Evolutionary conservation across 768 basidiomycete species (phyloP).

Genomic region (Cytidiella melzeri): DNA sequence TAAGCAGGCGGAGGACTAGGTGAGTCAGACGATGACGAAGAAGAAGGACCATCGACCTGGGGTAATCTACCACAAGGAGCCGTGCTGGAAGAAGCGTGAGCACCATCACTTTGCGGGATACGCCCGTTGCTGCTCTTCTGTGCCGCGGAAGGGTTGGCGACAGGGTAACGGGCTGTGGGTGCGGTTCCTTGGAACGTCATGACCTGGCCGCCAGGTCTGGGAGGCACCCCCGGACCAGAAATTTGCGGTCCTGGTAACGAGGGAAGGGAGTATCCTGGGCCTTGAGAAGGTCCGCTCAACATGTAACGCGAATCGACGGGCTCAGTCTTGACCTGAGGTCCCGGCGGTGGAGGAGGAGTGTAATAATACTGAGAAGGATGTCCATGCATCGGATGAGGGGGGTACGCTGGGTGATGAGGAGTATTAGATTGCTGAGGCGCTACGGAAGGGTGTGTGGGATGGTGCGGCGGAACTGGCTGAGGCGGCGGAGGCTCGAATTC

Average conservation of each 20-base stretch:
- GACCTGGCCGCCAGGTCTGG: conserved; percentile 48
- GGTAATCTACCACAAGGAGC: conserved; percentile 41
- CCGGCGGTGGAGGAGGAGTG: conserved; percentile 35
- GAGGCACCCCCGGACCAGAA: conserved; percentile 39
- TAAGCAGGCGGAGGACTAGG: conserved; percentile 62
- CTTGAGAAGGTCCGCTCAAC: conserved; percentile 36
- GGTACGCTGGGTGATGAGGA: conserved; percentile 41
- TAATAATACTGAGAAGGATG: conserved; percentile 48
- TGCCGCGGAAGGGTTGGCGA: conserved; percentile 6
- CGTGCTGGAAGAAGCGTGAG: conserved; percentile 8
- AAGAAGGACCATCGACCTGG: conserved; percentile 73
- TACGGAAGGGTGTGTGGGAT: conserved; percentile 15
- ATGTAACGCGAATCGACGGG: conserved; percentile 68
- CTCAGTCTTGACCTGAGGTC: conserved; percentile 62
- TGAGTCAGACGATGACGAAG: conserved; percentile 56
- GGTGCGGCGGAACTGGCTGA: conserved; percentile 40
- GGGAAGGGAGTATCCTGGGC: conserved; percentile 49
- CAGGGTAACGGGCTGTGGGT: conserved; percentile 18
- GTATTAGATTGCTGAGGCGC: conserved; percentile 25
- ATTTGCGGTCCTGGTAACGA: conserved; percentile 61
- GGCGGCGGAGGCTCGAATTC: conserved; percentile 71
- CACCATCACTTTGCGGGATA: conserved; percentile 11
- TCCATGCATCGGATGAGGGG: conserved; percentile 28
- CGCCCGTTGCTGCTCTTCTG: conserved; percentile 5
- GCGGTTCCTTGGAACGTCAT: conserved; percentile 41